Conservation (phyloP, 441 rosid genomes). For the Erodium moschatum region DNA sequence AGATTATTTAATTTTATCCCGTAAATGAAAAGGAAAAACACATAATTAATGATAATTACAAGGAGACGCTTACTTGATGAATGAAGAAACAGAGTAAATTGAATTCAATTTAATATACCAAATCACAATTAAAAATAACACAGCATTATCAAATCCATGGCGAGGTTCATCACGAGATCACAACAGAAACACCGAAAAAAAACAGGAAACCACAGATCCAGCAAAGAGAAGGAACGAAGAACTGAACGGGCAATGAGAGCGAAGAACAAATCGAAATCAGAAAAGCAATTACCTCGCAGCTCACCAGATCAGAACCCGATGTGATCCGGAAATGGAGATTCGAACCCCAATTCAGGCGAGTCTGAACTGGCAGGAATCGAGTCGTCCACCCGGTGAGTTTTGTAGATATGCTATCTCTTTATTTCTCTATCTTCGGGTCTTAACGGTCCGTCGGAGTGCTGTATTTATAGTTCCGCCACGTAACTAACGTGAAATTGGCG, state of each 20-base stretch:
- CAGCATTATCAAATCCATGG: background rate
- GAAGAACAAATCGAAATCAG: background rate
- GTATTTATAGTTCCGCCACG: constrained; percentile 1
- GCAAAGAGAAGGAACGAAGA: background rate
- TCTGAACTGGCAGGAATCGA: background rate
- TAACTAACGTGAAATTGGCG: background rate
- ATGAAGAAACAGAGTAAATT: background rate
- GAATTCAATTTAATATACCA: background rate
- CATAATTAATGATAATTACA: background rate
- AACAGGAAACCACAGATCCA: background rate
- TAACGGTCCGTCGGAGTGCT: background rate
- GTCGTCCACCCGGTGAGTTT: constrained; percentile 1
- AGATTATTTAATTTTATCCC: background rate
- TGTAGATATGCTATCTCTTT: background rate
- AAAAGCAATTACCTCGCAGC: background rate
- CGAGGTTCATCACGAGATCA: background rate
- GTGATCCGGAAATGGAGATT: background rate
- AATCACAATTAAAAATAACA: background rate
- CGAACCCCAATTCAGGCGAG: constrained; percentile 1
- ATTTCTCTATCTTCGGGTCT: background rate
- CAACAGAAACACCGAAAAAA: background rate
- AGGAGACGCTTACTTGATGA: background rate
- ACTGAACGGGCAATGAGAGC: background rate
- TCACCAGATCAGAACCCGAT: background rate
- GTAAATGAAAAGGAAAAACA: background rate